Evolutionary conservation across 169 alveolate species (phyloP).

Genomic region (Theileria annulata): DNA sequence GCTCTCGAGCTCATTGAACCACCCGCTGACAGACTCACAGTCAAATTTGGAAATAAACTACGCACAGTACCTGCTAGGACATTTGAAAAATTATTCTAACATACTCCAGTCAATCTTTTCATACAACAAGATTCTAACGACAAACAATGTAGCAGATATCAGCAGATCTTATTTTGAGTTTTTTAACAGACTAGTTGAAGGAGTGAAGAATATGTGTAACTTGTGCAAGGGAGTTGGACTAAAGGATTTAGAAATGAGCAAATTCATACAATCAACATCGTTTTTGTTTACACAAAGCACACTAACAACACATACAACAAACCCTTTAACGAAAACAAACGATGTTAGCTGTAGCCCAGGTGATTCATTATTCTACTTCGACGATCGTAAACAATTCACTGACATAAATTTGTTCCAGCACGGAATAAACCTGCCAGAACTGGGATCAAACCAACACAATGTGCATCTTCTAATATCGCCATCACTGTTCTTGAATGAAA

Average conservation of each 20-base stretch:
- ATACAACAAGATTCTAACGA: constrained; percentile 11
- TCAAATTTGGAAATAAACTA: constrained; percentile 44
- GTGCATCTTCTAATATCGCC: constrained; percentile 28
- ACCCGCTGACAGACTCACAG: constrained; percentile 41
- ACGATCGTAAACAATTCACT: constrained; percentile 55
- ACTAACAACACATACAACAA: constrained; percentile 24
- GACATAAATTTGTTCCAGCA: constrained; percentile 43
- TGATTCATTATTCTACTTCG: constrained; percentile 60
- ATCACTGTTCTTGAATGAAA: constrained; percentile 12
- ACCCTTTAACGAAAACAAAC: constrained; percentile 4
- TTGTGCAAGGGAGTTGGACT: constrained; percentile 37
- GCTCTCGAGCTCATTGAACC: constrained; percentile 19
- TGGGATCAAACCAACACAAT: constrained; percentile 38
- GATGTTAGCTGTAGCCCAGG: constrained; percentile 25
- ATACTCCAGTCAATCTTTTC: constrained; percentile 25
- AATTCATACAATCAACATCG: constrained; percentile 51
- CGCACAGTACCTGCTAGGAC: constrained; percentile 27
- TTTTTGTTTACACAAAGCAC: constrained; percentile 33
- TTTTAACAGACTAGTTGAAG: constrained; percentile 11
- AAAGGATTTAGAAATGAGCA: constrained; percentile 46
- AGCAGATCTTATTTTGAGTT: constrained; percentile 44
- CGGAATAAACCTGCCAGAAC: constrained; percentile 31
- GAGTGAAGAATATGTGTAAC: constrained; percentile 49
- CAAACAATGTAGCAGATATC: constrained; percentile 22
- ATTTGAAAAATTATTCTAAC: constrained; percentile 28